Conservation (phyloP, 345 rosid genomes). For the Citrus cavaleriei region DNA sequence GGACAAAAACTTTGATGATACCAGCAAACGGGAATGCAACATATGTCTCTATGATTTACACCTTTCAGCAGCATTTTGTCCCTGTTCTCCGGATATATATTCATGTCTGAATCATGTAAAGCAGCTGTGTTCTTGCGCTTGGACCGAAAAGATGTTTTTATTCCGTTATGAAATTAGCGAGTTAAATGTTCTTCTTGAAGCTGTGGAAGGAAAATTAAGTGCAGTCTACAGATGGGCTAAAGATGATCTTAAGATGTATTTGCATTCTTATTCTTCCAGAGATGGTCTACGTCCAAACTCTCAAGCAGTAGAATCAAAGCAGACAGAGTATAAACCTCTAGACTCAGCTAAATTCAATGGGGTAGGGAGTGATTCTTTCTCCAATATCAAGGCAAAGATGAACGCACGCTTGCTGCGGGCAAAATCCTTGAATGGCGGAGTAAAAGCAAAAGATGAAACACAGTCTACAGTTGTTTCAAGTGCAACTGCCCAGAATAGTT, state of each 20-base stretch:
- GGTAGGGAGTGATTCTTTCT: constrained; percentile 15
- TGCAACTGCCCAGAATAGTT: not conserved
- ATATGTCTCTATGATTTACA: constrained; percentile 58
- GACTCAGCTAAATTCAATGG: constrained; percentile 3
- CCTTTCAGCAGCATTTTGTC: constrained; percentile 60
- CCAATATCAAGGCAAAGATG: constrained; percentile 29
- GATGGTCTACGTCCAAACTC: constrained; percentile 2
- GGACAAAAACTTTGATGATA: constrained; percentile 40
- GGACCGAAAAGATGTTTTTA: constrained; percentile 46
- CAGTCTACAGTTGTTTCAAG: not conserved
- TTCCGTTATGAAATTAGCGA: constrained; percentile 47
- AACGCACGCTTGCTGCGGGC: constrained; percentile 23
- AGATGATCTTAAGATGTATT: constrained; percentile 30
- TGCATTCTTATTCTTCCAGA: constrained; percentile 13
- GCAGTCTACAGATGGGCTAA: constrained; percentile 46
- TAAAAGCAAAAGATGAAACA: constrained; percentile 15
- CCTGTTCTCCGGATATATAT: constrained; percentile 50
- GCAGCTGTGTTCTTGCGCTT: constrained; percentile 63
- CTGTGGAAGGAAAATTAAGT: constrained; percentile 52
- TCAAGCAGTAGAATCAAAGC: constrained; percentile 9
- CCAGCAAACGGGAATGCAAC: constrained; percentile 48
- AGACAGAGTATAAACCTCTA: constrained; percentile 4
- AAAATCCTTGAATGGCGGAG: constrained; percentile 1
- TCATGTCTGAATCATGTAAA: constrained; percentile 56
- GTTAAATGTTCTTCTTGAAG: constrained; percentile 55